Base-by-base conservation (phyloP, 2,329 filamentous ascomycete genomes). In the Penicillium sp. region DNA sequence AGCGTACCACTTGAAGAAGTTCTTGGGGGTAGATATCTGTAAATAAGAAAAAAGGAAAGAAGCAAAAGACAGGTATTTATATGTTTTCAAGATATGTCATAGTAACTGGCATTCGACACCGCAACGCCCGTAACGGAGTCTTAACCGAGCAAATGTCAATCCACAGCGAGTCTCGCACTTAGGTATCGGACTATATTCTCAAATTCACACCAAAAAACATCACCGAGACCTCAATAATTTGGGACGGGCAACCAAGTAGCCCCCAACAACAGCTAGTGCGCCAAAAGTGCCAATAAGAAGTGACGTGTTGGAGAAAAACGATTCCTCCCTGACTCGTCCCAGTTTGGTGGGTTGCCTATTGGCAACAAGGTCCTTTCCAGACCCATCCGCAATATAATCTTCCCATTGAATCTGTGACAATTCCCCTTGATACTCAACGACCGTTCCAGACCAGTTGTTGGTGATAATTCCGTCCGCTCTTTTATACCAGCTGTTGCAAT, bases 231-330 rank as follows among this genome's bases (percentile, higher is more conserved):
- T 47, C 14, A 10, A 47, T 4, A 33, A n/a, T n/a, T 31, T 48
- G 3, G 62, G 47, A 14, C 53, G 44, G 51, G 55, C 49, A 1
- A 50, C 16, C 6, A 64, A 37, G 26, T 63, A 66, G 6, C 60
- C 52, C 8, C 65, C 68, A 8, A 54, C 60, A 3, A 88, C 71
- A 85, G 92, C 68, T 91, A 91, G 35, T 10, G 61, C 46, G 88
- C 92, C 53, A 85, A 91, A 21, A 88, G 90, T 16, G 87, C 91
- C 58, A 89, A 95, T 75, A 88, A 96, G 54, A 61, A 74, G 56
- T 1, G 69, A 67, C 14, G 61, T 53, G 39, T 71, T 65, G 48
- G 69, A 67, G 3, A 78, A 56, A 6, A 69, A 60, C 4, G 67
- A 69, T 55, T 77, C 72, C 58, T 78, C 76, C 11, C 70, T 62